Percentiles rank a stretch among this genome's conserved stretches.
phyloP scores from a whole-genome alignment of 768 basidiomycete genomes.

The Nidularia sp. region DNA sequence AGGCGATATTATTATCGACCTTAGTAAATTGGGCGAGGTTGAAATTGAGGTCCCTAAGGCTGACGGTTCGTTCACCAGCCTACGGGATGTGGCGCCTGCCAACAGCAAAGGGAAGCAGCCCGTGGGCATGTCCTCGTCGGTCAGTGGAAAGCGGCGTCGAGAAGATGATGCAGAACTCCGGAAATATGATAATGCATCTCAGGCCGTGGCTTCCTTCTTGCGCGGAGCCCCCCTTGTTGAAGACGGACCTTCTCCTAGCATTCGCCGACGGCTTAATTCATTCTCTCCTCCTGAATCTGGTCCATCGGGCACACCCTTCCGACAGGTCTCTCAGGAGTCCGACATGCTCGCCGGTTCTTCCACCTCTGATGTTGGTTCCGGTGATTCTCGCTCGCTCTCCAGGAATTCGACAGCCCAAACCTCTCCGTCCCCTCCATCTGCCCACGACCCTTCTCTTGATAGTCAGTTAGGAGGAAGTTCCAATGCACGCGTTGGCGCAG shows the following conservation, averaged over 20 bases:
- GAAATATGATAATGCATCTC: slow-evolving; percentile 53
- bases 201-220: slow-evolving; percentile 47
- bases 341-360: slow-evolving; percentile 12
- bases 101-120: slow-evolving; percentile 54
- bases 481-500: slow-evolving; percentile 22
- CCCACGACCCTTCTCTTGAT: not conserved
- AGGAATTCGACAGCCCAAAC: slow-evolving; percentile 21
- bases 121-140: slow-evolving; percentile 8
- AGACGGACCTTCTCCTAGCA: slow-evolving; percentile 27
- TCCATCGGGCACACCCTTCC: slow-evolving; percentile 7
- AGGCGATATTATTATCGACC: slow-evolving; percentile 83
- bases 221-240: slow-evolving; percentile 26
- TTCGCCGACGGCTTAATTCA: slow-evolving; percentile 28
- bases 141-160: slow-evolving; percentile 48
- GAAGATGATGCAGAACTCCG: slow-evolving; percentile 51
- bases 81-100: slow-evolving; percentile 48
- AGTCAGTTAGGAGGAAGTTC: not conserved
- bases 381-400: slow-evolving; percentile 5
- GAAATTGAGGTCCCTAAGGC: slow-evolving; percentile 58
- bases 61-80: slow-evolving; percentile 55
- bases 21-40: slow-evolving; percentile 63
- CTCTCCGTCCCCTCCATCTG: slow-evolving; percentile 18
- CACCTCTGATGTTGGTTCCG: slow-evolving; percentile 9
- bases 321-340: slow-evolving; percentile 10
- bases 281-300: slow-evolving; percentile 1